Evolutionary conservation across 345 rosid species (phyloP), one percentile per base, ranked within the genome.

Genomic region (Brassica cretica): DNA sequence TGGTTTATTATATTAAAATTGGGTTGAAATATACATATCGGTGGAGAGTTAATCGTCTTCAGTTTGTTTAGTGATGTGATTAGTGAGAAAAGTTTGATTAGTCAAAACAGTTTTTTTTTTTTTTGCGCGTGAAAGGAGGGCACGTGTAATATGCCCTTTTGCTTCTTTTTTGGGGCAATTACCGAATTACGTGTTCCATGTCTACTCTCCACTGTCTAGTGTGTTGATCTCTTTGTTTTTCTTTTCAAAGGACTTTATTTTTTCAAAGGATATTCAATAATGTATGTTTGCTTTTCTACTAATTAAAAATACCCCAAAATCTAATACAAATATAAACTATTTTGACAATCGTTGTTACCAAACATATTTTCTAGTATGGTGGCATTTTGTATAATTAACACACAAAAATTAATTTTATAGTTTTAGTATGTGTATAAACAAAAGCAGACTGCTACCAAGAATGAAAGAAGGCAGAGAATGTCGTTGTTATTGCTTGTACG

Each of bases 81-180:
- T 76, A 49, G 70, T 29, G 33, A 59, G 61, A 66, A 56, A 66
- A 21, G 56, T 0, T 56, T 56, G 18, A 66, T 75, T 76, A 76
- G 79, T 76, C 74, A 44, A n/a, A 68, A 46, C 55, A 63, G 65
- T 63, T 69, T 62, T 8, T 25, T 63, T 69, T 69, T 63, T 5
- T 32, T 63, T 69, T 69, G 70, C 80, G 80, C 75, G 16, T 46
- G 55, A 46, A 46, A 46, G 16, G 55, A 61, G 75, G 66, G 70
- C 53, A 70, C 80, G 74, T 76, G 69, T 39, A 60, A 41, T 10
- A 41, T 76, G 67, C 68, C 49, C 2, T 15, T 72, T n/a, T n/a
- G n/a, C n/a, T n/a, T n/a, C n/a, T n/a, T n/a, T n/a, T 51, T 8
- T 10, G 14, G 8, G 15, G 2, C n/a, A n/a, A n/a, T n/a, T n/a